Evolutionary conservation across 2,329 filamentous ascomycete genomes (phyloP).

Genomic region (Fusarium denticulatum): DNA sequence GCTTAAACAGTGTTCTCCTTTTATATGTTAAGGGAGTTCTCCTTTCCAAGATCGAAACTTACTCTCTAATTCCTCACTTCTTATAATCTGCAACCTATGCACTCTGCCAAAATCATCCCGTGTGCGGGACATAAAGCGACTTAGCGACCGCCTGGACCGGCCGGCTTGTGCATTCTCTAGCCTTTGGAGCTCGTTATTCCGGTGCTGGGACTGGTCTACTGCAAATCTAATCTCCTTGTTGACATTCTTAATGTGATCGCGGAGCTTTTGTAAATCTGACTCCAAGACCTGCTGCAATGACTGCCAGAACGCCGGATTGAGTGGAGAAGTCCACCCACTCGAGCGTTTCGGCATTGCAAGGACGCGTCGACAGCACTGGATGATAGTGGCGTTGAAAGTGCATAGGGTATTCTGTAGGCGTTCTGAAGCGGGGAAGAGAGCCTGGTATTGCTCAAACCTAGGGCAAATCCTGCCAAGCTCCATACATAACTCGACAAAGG

Average conservation of each 20-base stretch:
- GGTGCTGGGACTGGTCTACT: conserved; percentile 34
- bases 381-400: conserved; percentile 49
- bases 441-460: conserved; percentile 49
- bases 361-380: conserved; percentile 49
- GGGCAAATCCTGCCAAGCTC: conserved; percentile 49
- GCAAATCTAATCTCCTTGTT: conserved; percentile 41
- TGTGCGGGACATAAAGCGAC: background rate
- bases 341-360: rapidly evolving
- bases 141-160: rapidly evolving
- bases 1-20: too few relatives aligned
- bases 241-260: conserved; percentile 31
- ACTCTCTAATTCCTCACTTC: rapidly evolving
- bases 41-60: rapidly evolving
- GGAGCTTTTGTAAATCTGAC: conserved; percentile 35
- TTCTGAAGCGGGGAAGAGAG: conserved; percentile 48
- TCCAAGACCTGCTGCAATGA: conserved; percentile 47
- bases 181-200: conserved; percentile 36
- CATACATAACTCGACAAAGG: conserved; percentile 50
- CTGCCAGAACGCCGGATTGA: background rate
- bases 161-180: background rate
- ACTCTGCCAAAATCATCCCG: rapidly evolving
- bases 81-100: rapidly evolving
- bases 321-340: conserved; percentile 25
- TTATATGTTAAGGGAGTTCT: rapidly evolving
- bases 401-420: conserved; percentile 48